phyloP scores from a whole-genome alignment of 352 stramenopile genomes.

The Phytophthora tentaculata region DNA sequence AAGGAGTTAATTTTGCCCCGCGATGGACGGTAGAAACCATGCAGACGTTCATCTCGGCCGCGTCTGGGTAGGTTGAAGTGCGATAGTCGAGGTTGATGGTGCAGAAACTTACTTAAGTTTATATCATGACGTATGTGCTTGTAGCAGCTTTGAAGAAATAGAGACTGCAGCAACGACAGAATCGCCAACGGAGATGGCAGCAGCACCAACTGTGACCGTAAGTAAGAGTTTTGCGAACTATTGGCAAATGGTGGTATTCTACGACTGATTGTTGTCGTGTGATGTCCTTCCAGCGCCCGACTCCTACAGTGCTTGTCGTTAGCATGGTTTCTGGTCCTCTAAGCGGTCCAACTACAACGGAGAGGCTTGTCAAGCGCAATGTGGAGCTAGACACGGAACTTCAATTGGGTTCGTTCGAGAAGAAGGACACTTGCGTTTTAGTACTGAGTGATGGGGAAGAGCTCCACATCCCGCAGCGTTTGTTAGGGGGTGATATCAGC shows the following conservation, averaged over 20 bases:
- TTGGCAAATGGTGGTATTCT: too few species aligned
- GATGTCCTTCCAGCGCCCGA: conserved; percentile 26
- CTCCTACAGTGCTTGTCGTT: conserved; percentile 63
- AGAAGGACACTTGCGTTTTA: conserved; percentile 71
- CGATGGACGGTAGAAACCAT: conserved; percentile 77
- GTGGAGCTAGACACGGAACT: conserved; percentile 63
- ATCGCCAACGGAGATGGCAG: conserved; percentile 27
- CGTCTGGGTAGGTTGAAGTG: conserved; percentile 51
- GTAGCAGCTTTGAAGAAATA: conserved; percentile 45
- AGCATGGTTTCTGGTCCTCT: conserved; percentile 55
- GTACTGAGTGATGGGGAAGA: conserved; percentile 81
- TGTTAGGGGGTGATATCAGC: conserved; percentile 51
- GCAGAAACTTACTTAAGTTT: conserved; percentile 2
- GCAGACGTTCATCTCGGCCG: conserved; percentile 74
- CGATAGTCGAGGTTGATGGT: neutral
- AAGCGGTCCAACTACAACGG: conserved; percentile 29
- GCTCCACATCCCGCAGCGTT: conserved; percentile 57
- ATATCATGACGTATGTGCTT: neutral
- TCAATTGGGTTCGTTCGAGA: conserved; percentile 52
- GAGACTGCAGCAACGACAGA: conserved; percentile 25
- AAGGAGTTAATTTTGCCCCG: conserved; percentile 65
- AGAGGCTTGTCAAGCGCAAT: conserved; percentile 71
- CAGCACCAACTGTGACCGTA: conserved; percentile 26
- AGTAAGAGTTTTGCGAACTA: neutral
- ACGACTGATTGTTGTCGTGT: too few species aligned